These are phyloP conservation scores for Talaromyces sp. DNA, from an alignment of 2,329 filamentous ascomycete genomes.

Conservation along the genomic window DNA sequence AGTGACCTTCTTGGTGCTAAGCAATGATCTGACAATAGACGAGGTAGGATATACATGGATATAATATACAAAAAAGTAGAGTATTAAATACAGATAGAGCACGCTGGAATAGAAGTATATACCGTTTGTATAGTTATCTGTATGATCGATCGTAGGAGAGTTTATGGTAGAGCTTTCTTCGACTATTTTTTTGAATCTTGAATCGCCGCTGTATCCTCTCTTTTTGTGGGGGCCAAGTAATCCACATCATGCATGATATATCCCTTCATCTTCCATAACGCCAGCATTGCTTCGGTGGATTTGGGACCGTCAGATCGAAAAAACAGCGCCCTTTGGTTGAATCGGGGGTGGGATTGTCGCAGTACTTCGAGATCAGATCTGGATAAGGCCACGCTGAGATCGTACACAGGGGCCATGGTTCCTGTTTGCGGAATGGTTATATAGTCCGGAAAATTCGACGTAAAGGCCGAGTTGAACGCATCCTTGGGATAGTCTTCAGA, in stretches of 20 bases:
- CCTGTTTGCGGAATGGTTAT: conserved; percentile 24
- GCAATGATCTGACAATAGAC: background rate
- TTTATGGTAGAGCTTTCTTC: background rate
- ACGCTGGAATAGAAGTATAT: background rate
- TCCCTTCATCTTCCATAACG: conserved; percentile 36
- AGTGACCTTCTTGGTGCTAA: conserved; percentile 60
- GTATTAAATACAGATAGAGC: background rate
- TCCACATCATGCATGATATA: conserved; percentile 19
- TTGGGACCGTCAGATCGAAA: conserved; percentile 26
- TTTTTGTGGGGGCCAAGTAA: background rate
- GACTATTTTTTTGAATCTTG: no score
- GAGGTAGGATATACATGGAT: background rate
- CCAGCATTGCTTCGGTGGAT: conserved; percentile 27
- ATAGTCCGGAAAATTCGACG: conserved; percentile 19
- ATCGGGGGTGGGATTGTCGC: conserved; percentile 20
- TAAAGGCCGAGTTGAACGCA: conserved; percentile 11
- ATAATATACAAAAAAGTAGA: conserved; percentile 2
- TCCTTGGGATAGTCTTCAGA: conserved; percentile 14
- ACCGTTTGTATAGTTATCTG: background rate
- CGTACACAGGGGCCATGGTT: conserved; percentile 32
- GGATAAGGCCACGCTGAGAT: conserved; percentile 29
- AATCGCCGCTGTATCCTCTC: background rate
- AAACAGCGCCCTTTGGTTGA: conserved; percentile 30
- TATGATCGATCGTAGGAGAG: background rate
- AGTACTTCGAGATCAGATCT: conserved; percentile 26